phyloP scores from a whole-genome alignment of 768 basidiomycete genomes.

The Tulasnella sp. region DNA sequence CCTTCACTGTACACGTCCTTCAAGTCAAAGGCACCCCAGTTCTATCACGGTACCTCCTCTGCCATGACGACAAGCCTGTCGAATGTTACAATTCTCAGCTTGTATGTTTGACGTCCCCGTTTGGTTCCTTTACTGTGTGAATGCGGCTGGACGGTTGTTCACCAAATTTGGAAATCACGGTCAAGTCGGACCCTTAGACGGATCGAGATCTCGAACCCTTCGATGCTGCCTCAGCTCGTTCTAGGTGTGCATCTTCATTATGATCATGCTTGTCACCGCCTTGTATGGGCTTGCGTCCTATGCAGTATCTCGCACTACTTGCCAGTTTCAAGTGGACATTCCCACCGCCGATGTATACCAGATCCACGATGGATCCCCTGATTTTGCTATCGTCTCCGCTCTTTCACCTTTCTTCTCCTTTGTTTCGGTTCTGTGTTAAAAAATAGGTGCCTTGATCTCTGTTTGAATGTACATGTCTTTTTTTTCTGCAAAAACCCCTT shows the following conservation, averaged over 20 bases:
- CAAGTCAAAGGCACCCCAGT: not conserved
- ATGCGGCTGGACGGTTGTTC: not conserved
- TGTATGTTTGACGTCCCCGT: not conserved
- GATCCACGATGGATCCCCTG: not conserved
- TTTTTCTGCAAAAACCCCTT: not conserved
- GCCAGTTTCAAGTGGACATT: not conserved
- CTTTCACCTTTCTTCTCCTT: not conserved
- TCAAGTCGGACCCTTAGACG: constrained; percentile 10
- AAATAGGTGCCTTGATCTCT: not conserved
- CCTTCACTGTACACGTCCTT: not conserved
- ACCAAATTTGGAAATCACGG: constrained; percentile 1
- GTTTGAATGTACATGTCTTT: not conserved
- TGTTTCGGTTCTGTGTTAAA: constrained; percentile 3
- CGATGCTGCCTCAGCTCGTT: constrained; percentile 6
- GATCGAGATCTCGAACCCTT: constrained; percentile 13
- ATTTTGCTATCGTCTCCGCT: not conserved
- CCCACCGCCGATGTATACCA: not conserved
- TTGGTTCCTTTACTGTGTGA: not conserved
- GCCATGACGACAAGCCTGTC: not conserved
- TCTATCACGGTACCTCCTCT: not conserved
- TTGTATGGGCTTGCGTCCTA: not conserved
- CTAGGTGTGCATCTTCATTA: not conserved
- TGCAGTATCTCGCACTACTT: not conserved
- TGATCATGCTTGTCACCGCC: not conserved
- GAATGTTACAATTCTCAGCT: not conserved